phyloP scores from a whole-genome alignment of 2,329 filamentous ascomycete genomes.

The Nemania sp. region DNA sequence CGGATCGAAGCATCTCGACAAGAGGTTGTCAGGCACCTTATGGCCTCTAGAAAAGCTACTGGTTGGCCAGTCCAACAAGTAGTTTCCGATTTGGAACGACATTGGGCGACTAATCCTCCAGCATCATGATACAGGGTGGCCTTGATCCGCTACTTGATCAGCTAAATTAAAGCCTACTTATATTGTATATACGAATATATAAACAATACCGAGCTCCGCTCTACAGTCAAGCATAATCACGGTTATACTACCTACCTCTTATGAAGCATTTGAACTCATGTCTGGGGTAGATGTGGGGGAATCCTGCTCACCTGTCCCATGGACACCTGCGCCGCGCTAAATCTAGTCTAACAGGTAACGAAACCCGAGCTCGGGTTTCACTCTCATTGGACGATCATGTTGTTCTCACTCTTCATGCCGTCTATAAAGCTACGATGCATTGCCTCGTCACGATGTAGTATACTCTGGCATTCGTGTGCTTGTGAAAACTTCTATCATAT shows the following conservation, averaged over 20 bases:
- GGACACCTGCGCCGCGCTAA: slow-evolving; percentile 14
- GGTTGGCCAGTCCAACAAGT: slow-evolving; percentile 48
- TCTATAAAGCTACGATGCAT: slow-evolving; percentile 18
- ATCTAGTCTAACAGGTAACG: slow-evolving; percentile 15
- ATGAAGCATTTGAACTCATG: no score
- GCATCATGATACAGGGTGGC: not conserved
- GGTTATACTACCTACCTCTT: no score
- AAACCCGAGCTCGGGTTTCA: slow-evolving; percentile 42
- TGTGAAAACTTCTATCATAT: not conserved
- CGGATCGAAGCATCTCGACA: slow-evolving; percentile 34
- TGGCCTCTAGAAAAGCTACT: slow-evolving; percentile 42
- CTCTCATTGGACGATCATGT: slow-evolving; percentile 19
- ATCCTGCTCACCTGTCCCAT: slow-evolving; percentile 1
- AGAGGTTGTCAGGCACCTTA: slow-evolving; percentile 41
- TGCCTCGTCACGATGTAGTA: not conserved
- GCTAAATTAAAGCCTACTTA: not conserved
- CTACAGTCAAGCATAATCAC: not conserved
- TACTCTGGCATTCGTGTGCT: not conserved
- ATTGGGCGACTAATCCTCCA: slow-evolving; percentile 31
- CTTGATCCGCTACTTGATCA: not conserved
- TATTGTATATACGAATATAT: not conserved
- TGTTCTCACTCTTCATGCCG: not conserved
- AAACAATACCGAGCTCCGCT: not conserved
- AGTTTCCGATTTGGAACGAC: slow-evolving; percentile 37
- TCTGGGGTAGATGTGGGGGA: slow-evolving; percentile 10